phyloP scores from a whole-genome alignment of 2,329 filamentous ascomycete species.

The Neoarthrinium moseri region DNA sequence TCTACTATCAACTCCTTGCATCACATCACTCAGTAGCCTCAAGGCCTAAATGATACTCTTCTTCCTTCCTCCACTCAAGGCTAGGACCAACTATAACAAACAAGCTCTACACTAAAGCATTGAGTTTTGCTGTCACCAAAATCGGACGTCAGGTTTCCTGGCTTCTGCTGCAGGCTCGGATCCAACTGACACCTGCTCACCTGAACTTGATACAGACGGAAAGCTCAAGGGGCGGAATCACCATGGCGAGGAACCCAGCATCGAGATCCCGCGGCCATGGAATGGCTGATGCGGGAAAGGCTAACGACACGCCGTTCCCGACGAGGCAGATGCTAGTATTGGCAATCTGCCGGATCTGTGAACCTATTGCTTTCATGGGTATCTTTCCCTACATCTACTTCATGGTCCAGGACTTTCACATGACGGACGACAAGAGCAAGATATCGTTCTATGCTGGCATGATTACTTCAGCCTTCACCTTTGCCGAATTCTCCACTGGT shows the following conservation, averaged over 20 bases:
- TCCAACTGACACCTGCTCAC: no score
- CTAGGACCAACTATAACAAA: no score
- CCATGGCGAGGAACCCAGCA: conserved; percentile 23
- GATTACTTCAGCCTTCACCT: conserved; percentile 94
- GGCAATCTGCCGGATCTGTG: conserved; percentile 91
- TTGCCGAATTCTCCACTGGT: conserved; percentile 91
- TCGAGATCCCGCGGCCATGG: conserved; percentile 18
- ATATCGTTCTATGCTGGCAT: conserved; percentile 93
- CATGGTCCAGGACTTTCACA: conserved; percentile 91
- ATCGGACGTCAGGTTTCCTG: no score
- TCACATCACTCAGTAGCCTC: no score
- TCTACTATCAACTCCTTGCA: no score
- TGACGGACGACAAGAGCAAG: conserved; percentile 73
- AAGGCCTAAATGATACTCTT: no score
- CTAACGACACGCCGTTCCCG: conserved; percentile 29
- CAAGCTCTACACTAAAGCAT: neutral
- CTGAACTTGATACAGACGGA: neutral
- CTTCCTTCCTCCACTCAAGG: no score
- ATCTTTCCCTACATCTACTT: conserved; percentile 98
- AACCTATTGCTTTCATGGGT: conserved; percentile 99
- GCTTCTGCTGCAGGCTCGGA: no score
- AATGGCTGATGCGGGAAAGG: conserved; percentile 8
- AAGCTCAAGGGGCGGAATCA: neutral
- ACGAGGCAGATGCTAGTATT: conserved; percentile 35
- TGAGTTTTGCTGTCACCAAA: no score